Base-by-base conservation (phyloP, 352 stramenopile species). In the Globisporangium polare region DNA sequence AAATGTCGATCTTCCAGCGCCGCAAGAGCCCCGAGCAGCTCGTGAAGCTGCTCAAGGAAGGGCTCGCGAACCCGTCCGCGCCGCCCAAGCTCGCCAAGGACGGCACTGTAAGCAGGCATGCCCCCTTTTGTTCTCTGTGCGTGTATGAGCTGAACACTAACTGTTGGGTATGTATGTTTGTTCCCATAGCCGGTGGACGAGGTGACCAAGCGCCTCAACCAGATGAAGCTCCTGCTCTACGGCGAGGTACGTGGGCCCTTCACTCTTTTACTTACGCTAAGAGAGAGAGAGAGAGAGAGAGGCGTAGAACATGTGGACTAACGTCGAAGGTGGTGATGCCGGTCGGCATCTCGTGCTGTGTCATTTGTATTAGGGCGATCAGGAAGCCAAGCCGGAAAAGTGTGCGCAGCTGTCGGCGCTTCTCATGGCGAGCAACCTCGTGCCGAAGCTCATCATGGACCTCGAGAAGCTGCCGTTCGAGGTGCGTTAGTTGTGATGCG, bases 141-240 rank as follows among this genome's bases (percentile, higher is more conserved):
- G 3, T 33, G 18, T 20, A 20, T 60, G 37, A 55, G 45, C 24
- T 54, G 22, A 22, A 24, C 33, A 15, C 10, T 39, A 15, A 39
- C 33, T 15, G 33, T 18, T 39, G 33, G 33, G 33, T n/a, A 27
- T 35, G 27, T 61, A 1, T 53, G 41, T 4, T 26, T 58, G 53
- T 55, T 42, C 42, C 22, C 60, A 26, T 41, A 80, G 75, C 39
- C 71, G 13, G 72, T 88, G 53, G 76, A 88, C 61, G 78, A 87
- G 55, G 65, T 86, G 31, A 92, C 83, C 20, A 96, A 96, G 71
- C 84, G 90, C 1, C 63, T 96, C 47, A 82, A 77, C 58, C 82
- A 91, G 71, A 96, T 94, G 70, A 95, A 94, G 71, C 62, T 86
- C 31, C 67, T 94, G 57, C 71, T 94, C 5, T 94, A 94, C 53